These are phyloP conservation scores for Smittium culicis DNA, from an alignment of 371 early-diverging fungal genomes.

Conservation along the genomic window DNA sequence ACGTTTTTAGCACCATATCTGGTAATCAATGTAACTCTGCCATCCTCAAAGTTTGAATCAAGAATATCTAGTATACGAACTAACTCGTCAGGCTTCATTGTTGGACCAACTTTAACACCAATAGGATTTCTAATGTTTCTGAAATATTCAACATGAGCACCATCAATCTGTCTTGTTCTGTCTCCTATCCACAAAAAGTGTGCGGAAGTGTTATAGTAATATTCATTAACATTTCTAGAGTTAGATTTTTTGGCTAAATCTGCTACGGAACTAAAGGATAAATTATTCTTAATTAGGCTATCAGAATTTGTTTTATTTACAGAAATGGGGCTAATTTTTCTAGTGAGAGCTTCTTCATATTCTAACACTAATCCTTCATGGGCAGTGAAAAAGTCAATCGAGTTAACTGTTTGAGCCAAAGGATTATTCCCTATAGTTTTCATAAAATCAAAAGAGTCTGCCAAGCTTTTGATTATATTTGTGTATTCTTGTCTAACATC, in stretches of 20 bases:
- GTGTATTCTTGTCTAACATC: constrained; percentile 75
- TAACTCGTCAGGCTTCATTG: constrained; percentile 72
- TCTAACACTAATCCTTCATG: constrained; percentile 90
- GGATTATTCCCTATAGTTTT: constrained; percentile 66
- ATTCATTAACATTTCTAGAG: not conserved
- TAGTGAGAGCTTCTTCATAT: constrained; percentile 75
- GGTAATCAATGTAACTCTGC: constrained; percentile 88
- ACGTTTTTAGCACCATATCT: constrained; percentile 83
- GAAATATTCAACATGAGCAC: constrained; percentile 93
- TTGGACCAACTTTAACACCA: constrained; percentile 91
- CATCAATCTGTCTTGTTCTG: constrained; percentile 86
- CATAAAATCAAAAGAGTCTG: constrained; percentile 87
- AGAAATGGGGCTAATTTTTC: constrained; percentile 34
- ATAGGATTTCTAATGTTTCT: constrained; percentile 89
- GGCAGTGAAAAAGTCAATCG: constrained; percentile 82
- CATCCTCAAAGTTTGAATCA: constrained; percentile 70
- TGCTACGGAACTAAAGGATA: constrained; percentile 16
- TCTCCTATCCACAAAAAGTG: constrained; percentile 98
- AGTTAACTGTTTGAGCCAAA: constrained; percentile 33
- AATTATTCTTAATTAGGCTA: constrained; percentile 13
- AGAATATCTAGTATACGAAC: constrained; percentile 64
- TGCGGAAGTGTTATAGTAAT: constrained; percentile 60
- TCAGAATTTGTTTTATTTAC: constrained; percentile 3
- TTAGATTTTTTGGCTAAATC: constrained; percentile 9
- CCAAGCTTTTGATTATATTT: constrained; percentile 64